Base-by-base conservation (phyloP, 1,284 basidiomycete genomes). In the Rhodotorula sp. region DNA sequence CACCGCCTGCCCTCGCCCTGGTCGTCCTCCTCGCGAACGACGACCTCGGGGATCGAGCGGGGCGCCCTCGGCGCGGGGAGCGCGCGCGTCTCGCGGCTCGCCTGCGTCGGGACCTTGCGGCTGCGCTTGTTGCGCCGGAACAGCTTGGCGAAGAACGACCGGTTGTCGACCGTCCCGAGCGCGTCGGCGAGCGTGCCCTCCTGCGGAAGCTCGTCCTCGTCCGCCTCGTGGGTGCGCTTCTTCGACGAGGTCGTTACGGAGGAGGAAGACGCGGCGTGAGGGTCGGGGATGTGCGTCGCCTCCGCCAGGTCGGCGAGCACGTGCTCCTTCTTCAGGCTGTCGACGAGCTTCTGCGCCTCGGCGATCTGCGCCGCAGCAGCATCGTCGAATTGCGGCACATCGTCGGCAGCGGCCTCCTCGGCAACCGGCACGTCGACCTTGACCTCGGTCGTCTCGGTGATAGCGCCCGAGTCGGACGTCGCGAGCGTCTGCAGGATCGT, bases 401-500 rank as follows among this genome's bases (percentile, higher is more conserved):
- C 63, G 25, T 57, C 44, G 69, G 60, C 36, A 5, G 57, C 51
- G 25, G 60, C 71, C 1, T 64, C 68, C 46, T 55, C 64, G 8
- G 61, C 72, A 54, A 74, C 69, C 17, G 75, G 76, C 19, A 79
- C 72, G 53, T 75, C 74, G 32, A 78, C 66, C 63, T 77, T 66
- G 61, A 77, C 72, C 29, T 73, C 69, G 44, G 76, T 75, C 48
- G 69, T 71, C 62, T 78, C 74, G 39, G 72, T 72, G 36, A 72
- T 58, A n/a, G 67, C 56, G 32, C 77, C 77, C 21, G 66, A 58
- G 25, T 57, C 60, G 7, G 37, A 22, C 13, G 62, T 63, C 41
- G 51, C 39, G 53, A 79, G 72, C n/a, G 76, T 76, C 64, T 79
- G 78, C n/a, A 71, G 67, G 69, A 79, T 76, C 46, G 75, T 72